Evolutionary conservation across 257 asterid species (phyloP), one percentile per base, ranked within the genome.

Genomic region (Fraxinus americana): DNA sequence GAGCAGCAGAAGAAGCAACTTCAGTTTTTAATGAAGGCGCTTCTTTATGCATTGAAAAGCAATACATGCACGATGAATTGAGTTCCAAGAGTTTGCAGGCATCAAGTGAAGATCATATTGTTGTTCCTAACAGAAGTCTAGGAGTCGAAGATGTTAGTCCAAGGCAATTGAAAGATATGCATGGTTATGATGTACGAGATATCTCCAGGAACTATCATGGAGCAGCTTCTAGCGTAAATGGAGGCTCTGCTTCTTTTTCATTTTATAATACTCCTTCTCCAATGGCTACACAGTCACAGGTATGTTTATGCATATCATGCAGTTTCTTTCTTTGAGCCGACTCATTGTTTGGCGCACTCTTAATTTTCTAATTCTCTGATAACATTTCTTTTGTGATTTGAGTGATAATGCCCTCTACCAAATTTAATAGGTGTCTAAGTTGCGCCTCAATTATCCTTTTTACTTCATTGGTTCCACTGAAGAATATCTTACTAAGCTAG

Each of bases 1-100:
- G 99, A 82, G 96, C 89, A 77, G 99, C 99, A 67, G 97, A 93
- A 79, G 98, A 90, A 82, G 98, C 99, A 80, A 84, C 85, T 82
- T 76, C 83, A 82, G 96, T 92, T 80, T 96, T 93, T 82, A 93
- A 91, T 72, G 97, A 96, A 74, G 90, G 90, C 75, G 94, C 97
- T 88, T 89, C 89, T 75, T 70, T 88, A 67, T 88, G 90, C 89
- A 82, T 91, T 82, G 92, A 90, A 74, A 92, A 92, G 86, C 93
- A 91, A 83, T 88, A 89, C 75, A 57, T 82, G 38, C 82, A 88
- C 70, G 86, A 84, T 72, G 97, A 86, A 68, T 80, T 76, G 77
- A 85, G 83, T 78, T 78, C 88, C 77, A 92, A 86, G 82, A 86
- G 77, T 83, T 73, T 84, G 75, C 91, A 76, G 81, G 74, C 86